These are phyloP conservation scores for Starmerella scarabaei DNA, from an alignment of 805 yeast species.

Conservation along the genomic window DNA sequence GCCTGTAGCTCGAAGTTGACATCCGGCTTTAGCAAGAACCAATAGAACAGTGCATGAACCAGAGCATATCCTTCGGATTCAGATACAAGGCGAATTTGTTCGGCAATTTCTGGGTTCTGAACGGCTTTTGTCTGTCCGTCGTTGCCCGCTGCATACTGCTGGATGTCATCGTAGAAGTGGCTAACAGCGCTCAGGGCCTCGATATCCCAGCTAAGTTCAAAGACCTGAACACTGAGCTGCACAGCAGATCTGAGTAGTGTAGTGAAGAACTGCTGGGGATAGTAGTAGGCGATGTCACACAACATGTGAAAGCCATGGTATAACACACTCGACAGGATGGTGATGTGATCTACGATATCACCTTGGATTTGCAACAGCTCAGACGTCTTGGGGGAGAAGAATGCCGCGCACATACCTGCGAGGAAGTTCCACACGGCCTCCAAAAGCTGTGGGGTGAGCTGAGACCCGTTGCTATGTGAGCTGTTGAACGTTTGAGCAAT, in stretches of 20 bases:
- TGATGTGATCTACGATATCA: slow-evolving; percentile 9
- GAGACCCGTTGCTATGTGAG: slow-evolving; percentile 15
- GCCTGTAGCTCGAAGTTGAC: slow-evolving; percentile 23
- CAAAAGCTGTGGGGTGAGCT: slow-evolving; percentile 30
- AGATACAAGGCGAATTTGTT: slow-evolving; percentile 30
- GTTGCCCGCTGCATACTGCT: slow-evolving; percentile 1
- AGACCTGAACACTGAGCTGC: slow-evolving; percentile 21
- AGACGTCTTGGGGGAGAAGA: slow-evolving; percentile 34
- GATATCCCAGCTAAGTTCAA: slow-evolving; percentile 36
- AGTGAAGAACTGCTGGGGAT: slow-evolving; percentile 12
- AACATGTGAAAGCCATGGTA: slow-evolving; percentile 18
- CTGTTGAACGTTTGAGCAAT: slow-evolving; percentile 15
- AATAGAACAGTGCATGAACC: slow-evolving; percentile 44
- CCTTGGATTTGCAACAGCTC: slow-evolving; percentile 10
- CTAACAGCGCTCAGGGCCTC: slow-evolving; percentile 60
- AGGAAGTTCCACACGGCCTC: slow-evolving; percentile 80
- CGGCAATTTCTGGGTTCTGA: slow-evolving; percentile 32
- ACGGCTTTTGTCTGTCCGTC: slow-evolving; percentile 33
- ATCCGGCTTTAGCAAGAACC: slow-evolving; percentile 57
- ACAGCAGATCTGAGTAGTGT: slow-evolving; percentile 29
- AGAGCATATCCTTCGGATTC: slow-evolving; percentile 46
- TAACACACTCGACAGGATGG: slow-evolving; percentile 6
- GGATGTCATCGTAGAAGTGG: slow-evolving; percentile 67
- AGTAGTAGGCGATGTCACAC: slow-evolving; percentile 16
- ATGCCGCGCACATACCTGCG: slow-evolving; percentile 61